Evolutionary conservation across 73 alveolate genomes (phyloP), one percentile per base, ranked within the genome.

Genomic region (Paramecium sonneborni): DNA sequence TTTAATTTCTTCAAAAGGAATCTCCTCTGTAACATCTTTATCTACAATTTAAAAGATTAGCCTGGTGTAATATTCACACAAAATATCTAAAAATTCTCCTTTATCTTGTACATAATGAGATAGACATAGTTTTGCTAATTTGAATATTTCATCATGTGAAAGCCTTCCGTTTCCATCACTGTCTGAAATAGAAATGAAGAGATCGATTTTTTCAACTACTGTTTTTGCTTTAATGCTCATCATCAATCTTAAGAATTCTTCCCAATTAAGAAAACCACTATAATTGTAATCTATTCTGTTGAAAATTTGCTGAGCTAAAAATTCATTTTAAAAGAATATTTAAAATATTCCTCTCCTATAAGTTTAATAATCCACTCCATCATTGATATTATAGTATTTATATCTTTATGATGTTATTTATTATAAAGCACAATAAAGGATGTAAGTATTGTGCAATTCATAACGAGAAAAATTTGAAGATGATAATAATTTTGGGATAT

Each of bases 391-490:
- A 46, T 79, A 79, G 24, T 79, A 79, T 2, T 79, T 20, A 18
- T 79, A 79, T 79, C 90, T 79, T 44, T 79, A n/a, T n/a, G 90
- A 79, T 79, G 90, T 79, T 10, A 79, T 79, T 44, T 79, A 79
- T 23, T 79, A 44, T 24, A 79, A 34, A 23, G 90, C 90, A 79
- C 90, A 79, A 79, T 79, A 79, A 5, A 79, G 55, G 4, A 79
- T 37, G 23, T 79, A 79, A 14, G 90, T 79, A 12, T 38, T 23
- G 21, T 79, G 90, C 24, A 79, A 46, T 79, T 79, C 90, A 34
- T 43, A 44, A 6, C 72, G 44, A 30, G 90, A 79, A 43, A 79
- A 79, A 79, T 41, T 79, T 9, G 90, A 43, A 9, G 44, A 37
- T 46, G 69, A 23, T n/a, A 79, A 34, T 79, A 79, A 39, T 43